phyloP scores from a whole-genome alignment of 805 yeast species.

The Kuraishia hungarica region DNA sequence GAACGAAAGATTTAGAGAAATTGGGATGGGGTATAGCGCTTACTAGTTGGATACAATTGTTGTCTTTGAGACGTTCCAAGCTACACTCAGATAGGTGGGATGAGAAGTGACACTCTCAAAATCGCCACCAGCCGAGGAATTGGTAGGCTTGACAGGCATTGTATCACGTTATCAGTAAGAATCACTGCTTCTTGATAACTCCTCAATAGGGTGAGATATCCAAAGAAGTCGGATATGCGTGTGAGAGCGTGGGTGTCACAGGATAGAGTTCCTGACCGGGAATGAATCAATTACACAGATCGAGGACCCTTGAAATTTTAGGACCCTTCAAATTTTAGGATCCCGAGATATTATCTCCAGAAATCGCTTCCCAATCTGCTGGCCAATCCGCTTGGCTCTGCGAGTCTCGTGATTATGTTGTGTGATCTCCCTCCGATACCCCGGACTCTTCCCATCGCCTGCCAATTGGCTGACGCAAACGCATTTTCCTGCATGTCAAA shows the following conservation, averaged over 20 bases:
- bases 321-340: too few relatives aligned
- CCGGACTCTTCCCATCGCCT: background rate
- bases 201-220: too few relatives aligned
- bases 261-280: too few relatives aligned
- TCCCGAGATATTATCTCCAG: background rate
- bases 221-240: too few relatives aligned
- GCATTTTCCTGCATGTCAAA: background rate
- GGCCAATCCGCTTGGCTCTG: background rate
- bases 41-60: background rate
- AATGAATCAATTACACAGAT: too few relatives aligned
- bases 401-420: background rate
- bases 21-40: background rate
- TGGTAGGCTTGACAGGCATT: background rate
- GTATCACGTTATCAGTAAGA: background rate
- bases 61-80: background rate
- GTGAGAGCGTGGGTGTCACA: too few relatives aligned
- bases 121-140: background rate
- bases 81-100: background rate
- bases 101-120: background rate
- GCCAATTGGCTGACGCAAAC: background rate
- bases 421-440: background rate
- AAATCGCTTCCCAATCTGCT: background rate
- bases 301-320: too few relatives aligned
- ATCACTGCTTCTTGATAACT: too few relatives aligned
- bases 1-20: constrained; percentile 3